phyloP scores from a whole-genome alignment of 176 grass and related monocot species.

The Saccharum spontaneum region DNA sequence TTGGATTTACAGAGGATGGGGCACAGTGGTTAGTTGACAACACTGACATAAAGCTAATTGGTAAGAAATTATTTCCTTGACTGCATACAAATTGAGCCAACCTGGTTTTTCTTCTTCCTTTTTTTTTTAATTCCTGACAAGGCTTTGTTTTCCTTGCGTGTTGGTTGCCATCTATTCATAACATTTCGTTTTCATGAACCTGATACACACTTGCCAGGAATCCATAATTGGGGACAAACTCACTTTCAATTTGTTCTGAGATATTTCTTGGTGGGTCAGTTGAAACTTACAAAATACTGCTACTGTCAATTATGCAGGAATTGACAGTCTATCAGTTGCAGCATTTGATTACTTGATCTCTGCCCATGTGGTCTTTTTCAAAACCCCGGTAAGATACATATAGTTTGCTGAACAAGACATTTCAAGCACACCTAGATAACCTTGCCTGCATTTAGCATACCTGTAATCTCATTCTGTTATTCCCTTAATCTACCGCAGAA shows the following conservation, averaged over 20 bases:
- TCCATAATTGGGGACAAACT: not conserved
- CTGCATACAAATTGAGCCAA: not conserved
- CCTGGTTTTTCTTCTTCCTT: not conserved
- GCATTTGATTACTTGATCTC: conserved; percentile 68
- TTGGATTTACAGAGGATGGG: conserved; percentile 80
- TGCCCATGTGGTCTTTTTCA: conserved; percentile 82
- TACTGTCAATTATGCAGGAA: conserved; percentile 46
- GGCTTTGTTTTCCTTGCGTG: not conserved
- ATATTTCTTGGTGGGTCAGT: not conserved
- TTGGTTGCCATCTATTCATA: not conserved
- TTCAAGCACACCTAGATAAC: not conserved
- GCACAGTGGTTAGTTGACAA: conserved; percentile 88
- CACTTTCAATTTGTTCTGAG: not conserved
- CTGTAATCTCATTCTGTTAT: not conserved
- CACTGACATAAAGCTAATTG: conserved; percentile 87
- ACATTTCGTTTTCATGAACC: not conserved
- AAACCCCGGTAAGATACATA: conserved; percentile 62
- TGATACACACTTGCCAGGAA: not conserved
- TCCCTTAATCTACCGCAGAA: not conserved
- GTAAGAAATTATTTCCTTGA: conserved; percentile 41
- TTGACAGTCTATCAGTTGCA: conserved; percentile 80
- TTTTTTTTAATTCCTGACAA: not conserved
- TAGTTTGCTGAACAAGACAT: not conserved
- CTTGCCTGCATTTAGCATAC: not conserved
- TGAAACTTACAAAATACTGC: conserved; percentile 5